Evolutionary conservation across 1,139 yeast genomes (phyloP).

Genomic region (Debaryomyces sp.): DNA sequence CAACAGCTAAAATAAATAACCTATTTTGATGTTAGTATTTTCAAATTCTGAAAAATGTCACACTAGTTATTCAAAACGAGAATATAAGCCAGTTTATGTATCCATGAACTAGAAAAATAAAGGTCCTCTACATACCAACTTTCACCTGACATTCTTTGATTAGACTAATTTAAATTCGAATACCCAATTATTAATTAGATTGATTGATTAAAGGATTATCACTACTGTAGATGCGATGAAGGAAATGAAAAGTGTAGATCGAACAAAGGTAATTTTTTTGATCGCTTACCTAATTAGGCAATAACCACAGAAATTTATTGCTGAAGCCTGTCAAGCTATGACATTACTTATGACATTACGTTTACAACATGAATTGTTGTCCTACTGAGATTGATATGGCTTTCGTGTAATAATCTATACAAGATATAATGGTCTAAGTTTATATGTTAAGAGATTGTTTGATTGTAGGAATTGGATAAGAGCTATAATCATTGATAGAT

Average conservation of each 20-base stretch:
- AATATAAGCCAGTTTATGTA: not conserved
- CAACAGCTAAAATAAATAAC: slow-evolving; percentile 82
- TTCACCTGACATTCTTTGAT: slow-evolving; percentile 29
- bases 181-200: not conserved
- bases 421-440: not conserved
- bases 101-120: not conserved
- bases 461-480: too few relatives aligned
- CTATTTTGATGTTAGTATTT: slow-evolving; percentile 25
- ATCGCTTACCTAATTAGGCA: slow-evolving; percentile 7
- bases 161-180: not conserved
- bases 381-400: not conserved
- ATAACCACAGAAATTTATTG: not conserved
- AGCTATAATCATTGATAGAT: not conserved
- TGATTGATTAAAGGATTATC: slow-evolving; percentile 1
- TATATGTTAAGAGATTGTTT: not conserved
- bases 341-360: not conserved
- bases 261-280: slow-evolving; percentile 4
- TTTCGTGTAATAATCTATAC: not conserved
- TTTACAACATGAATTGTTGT: too few relatives aligned
- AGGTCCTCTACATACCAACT: slow-evolving; percentile 28
- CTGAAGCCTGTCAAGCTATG: not conserved
- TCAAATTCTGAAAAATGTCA: not conserved
- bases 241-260: slow-evolving; percentile 9
- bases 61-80: not conserved
- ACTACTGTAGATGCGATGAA: not conserved